These are phyloP conservation scores for Trichophyton rubrum DNA, from an alignment of 2,329 filamentous ascomycete genomes.

Conservation along the genomic window DNA sequence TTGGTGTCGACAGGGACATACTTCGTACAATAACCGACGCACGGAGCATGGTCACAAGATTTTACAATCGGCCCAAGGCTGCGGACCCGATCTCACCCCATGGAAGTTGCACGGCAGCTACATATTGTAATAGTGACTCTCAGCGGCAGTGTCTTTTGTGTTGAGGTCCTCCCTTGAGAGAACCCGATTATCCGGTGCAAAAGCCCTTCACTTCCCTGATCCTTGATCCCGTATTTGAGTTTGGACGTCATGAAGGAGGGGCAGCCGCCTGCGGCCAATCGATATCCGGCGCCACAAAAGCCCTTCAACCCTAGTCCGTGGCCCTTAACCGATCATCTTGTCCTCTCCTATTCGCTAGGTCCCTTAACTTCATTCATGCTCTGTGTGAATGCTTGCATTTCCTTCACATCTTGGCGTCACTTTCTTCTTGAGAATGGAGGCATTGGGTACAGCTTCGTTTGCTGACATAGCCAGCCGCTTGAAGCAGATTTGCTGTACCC, in stretches of 20 bases:
- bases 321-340: neutral
- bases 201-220: neutral
- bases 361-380: neutral
- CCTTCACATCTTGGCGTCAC: neutral
- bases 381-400: neutral
- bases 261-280: constrained; percentile 2
- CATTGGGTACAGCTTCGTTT: too few relatives aligned
- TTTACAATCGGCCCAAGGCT: neutral
- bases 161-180: neutral
- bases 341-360: neutral
- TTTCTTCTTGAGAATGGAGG: neutral
- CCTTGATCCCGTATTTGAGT: constrained; percentile 1
- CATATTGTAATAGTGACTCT: neutral
- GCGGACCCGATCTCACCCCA: neutral
- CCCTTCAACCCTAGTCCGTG: neutral
- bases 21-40: neutral
- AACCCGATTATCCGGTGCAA: constrained; percentile 1
- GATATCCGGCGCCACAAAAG: neutral
- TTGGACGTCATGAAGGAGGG: neutral
- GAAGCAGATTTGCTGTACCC: neutral
- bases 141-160: neutral
- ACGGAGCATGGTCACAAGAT: neutral
- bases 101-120: neutral
- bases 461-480: neutral
- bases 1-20: neutral